Evolutionary conservation across 257 asterid species (phyloP).

Genomic region (Fraxinus americana): DNA sequence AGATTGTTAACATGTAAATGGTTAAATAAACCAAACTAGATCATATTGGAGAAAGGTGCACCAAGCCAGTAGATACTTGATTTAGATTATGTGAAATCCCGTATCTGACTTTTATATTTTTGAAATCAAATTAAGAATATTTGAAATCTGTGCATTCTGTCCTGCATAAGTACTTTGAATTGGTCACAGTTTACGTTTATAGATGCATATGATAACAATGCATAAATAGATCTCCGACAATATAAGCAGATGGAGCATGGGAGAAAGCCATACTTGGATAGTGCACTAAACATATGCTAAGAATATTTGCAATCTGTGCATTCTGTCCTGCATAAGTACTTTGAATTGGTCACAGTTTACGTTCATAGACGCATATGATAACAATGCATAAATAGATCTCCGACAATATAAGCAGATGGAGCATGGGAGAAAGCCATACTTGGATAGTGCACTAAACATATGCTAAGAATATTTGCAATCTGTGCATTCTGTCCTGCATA

Average conservation of each 20-base stretch:
- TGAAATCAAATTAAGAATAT: not conserved
- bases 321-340: not conserved
- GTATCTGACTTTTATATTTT: not conserved
- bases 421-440: constrained; percentile 7
- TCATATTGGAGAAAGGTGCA: not conserved
- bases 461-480: too few relatives aligned
- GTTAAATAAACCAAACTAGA: not conserved
- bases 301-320: too few relatives aligned
- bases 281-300: constrained; percentile 1
- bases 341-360: not conserved
- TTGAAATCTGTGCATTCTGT: constrained; percentile 2
- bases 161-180: not conserved
- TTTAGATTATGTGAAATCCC: constrained; percentile 8
- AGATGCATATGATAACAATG: not conserved
- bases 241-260: constrained; percentile 5
- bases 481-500: too few relatives aligned
- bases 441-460: not conserved
- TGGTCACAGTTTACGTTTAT: not conserved
- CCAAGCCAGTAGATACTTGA: not conserved
- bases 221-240: not conserved
- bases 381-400: constrained; percentile 5
- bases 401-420: not conserved
- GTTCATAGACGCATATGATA: not conserved
- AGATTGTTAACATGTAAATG: not conserved
- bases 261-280: constrained; percentile 1